Evolutionary conservation across 306 rosid species (phyloP), one percentile per base, ranked within the genome.

Genomic region (Oemleria cerasiformis): DNA sequence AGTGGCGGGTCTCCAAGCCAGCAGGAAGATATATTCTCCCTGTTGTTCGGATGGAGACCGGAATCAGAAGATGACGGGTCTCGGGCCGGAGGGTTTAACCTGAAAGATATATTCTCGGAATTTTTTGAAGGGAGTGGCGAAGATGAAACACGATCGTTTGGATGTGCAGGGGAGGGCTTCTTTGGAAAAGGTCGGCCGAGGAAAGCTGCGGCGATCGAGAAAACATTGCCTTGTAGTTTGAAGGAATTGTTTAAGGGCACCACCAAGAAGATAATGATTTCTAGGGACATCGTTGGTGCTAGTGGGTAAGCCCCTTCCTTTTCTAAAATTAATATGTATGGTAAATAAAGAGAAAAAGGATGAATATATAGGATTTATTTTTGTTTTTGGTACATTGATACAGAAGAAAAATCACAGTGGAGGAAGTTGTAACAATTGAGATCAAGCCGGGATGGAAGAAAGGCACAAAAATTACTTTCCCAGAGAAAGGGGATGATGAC

Each of bases 381-480:
- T 45, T 78, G 76, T 64, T 70, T 57, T 60, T 72, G 42, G 67
- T 40, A 15, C 6, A 25, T 25, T 25, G 30, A 25, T 77, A 63
- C 78, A 92, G 97, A 87, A 87, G 82, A 61, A 70, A 92, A 20
- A 59, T 76, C 66, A 87, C 94, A 4, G 88, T 85, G 67, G 96
- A 94, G 90, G 97, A 91, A 82, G 82, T 87, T 75, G 80, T 91
- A 25, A 83, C 92, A 21, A 86, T 94, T 7, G 95, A 89, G 85
- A 87, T 93, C 85, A 87, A 88, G 85, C 96, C 92, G 8, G 97
- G 98, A 45, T 93, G 96, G 98, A 94, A 94, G 89, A 91, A 89
- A 65, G 98, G 98, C 61, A 94, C 97, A 8, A 91, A 87, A 58
- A 83, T 94, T 60, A 94, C 98, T 48, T 94, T 91, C 39, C 96